These are phyloP conservation scores for Ascoidea tarda DNA, from an alignment of 805 yeast genomes.

Conservation along the genomic window DNA sequence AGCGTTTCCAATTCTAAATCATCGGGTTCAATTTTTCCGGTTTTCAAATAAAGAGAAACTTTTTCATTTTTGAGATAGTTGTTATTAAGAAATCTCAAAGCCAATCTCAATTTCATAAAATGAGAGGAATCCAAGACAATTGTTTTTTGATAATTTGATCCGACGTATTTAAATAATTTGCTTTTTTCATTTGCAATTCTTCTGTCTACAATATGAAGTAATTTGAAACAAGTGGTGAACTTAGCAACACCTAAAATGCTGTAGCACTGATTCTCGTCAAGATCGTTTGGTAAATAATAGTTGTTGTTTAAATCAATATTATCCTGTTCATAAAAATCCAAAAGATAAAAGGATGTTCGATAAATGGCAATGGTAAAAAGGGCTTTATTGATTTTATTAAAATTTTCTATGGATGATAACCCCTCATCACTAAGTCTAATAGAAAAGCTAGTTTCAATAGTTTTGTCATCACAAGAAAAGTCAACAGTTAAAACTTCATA, in stretches of 20 bases:
- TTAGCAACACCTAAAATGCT: neutral
- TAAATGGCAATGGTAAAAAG: neutral
- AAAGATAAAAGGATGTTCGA: neutral
- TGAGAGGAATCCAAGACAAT: neutral
- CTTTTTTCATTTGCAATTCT: neutral
- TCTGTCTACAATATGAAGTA: neutral
- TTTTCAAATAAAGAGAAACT: neutral
- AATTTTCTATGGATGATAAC: neutral
- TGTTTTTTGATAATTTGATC: neutral
- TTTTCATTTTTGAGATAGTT: no score
- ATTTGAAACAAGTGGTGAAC: neutral
- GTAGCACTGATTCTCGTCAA: neutral
- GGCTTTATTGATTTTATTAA: neutral
- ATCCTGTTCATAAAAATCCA: neutral
- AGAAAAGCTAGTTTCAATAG: neutral
- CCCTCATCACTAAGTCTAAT: neutral
- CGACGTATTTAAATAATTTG: neutral
- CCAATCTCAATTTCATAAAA: neutral
- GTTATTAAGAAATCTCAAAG: no score
- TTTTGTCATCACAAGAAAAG: neutral
- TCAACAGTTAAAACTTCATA: neutral
- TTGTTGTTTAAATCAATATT: no score
- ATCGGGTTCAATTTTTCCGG: conserved; percentile 1
- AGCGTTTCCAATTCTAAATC: conserved; percentile 20
- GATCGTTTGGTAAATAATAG: neutral